Percentiles rank a stretch among this genome's conserved stretches.
Evolutionary conservation across 306 rosid genomes (phyloP).

Genomic region (Prunus mongolica): DNA sequence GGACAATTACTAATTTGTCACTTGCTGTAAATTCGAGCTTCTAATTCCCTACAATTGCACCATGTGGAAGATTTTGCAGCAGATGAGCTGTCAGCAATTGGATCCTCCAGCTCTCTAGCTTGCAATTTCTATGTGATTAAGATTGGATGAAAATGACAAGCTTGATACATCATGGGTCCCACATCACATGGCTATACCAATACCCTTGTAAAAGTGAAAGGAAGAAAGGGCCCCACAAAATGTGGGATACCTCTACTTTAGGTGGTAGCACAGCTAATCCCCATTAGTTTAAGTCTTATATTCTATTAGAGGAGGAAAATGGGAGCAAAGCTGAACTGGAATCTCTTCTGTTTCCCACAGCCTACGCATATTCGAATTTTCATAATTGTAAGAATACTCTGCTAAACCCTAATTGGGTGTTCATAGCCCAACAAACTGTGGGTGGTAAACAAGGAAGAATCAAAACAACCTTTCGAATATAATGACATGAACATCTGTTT

Average conservation of each 20-base stretch:
- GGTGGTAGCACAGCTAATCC: conserved; percentile 10
- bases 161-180: conserved; percentile 36
- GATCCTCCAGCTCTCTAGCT: conserved; percentile 22
- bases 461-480: neutral
- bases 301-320: neutral
- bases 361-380: neutral
- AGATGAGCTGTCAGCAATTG: conserved; percentile 38
- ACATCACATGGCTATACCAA: conserved; percentile 58
- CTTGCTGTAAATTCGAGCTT: neutral
- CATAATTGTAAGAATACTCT: neutral
- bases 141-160: conserved; percentile 39
- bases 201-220: conserved; percentile 22
- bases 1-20: neutral
- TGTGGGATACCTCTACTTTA: conserved; percentile 25
- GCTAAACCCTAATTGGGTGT: too few species aligned
- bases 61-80: neutral
- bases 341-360: neutral
- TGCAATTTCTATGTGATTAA: conserved; percentile 35
- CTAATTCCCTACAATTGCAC: neutral
- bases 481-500: neutral
- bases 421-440: too few species aligned
- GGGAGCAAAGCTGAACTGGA: neutral
- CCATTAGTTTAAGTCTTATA: neutral
- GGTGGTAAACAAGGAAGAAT: too few species aligned
- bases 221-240: conserved; percentile 35